phyloP scores from a whole-genome alignment of 768 basidiomycete genomes.

The Lactifluus volemus region DNA sequence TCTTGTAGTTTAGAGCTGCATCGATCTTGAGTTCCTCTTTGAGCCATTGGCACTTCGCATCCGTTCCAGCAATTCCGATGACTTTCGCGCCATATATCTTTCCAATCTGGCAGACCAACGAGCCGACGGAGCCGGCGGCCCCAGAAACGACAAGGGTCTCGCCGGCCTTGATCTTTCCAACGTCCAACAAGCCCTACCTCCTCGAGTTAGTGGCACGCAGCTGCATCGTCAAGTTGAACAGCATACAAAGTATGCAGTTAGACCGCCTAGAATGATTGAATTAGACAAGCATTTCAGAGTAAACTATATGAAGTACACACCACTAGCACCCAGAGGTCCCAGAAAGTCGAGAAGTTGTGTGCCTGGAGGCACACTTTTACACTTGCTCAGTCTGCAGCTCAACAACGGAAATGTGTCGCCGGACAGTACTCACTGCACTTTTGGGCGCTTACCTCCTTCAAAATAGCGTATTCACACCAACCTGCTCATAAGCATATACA shows the following conservation, averaged over 20 bases:
- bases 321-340: constrained; percentile 67
- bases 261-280: constrained; percentile 34
- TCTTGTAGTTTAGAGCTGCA: constrained; percentile 83
- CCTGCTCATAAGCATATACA: constrained; percentile 32
- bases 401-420: not conserved
- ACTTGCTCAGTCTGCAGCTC: not conserved
- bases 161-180: constrained; percentile 73
- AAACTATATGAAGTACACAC: constrained; percentile 31
- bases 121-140: constrained; percentile 88
- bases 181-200: constrained; percentile 66
- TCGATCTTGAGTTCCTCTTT: constrained; percentile 76
- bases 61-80: constrained; percentile 77
- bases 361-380: constrained; percentile 48
- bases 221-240: not conserved
- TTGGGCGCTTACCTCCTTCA: constrained; percentile 42
- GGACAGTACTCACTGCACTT: constrained; percentile 44
- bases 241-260: constrained; percentile 86
- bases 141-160: constrained; percentile 84
- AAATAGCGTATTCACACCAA: constrained; percentile 68
- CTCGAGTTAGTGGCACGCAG: constrained; percentile 2
- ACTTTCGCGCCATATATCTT: constrained; percentile 74
- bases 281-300: not conserved
- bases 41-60: constrained; percentile 84
- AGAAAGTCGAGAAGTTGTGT: constrained; percentile 67
- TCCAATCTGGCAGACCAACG: constrained; percentile 74